These are phyloP conservation scores for Pisolithus thermaeus DNA, from an alignment of 1,284 basidiomycete genomes.

Conservation along the genomic window DNA sequence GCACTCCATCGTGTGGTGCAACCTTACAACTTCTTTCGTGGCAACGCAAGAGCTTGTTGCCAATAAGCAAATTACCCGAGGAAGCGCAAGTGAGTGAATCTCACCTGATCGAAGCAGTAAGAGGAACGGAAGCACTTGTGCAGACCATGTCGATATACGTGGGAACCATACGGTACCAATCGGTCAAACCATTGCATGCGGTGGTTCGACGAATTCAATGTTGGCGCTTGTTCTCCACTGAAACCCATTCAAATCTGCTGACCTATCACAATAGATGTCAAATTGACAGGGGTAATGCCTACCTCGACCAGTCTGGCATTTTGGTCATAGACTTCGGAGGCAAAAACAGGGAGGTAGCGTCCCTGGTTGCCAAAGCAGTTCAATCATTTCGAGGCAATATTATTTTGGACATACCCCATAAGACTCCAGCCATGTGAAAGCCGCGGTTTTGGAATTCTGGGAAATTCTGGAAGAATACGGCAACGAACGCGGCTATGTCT, in stretches of 20 bases:
- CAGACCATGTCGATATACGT: constrained; percentile 49
- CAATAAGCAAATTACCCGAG: constrained; percentile 4
- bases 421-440: constrained; percentile 59
- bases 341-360: constrained; percentile 81
- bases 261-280: constrained; percentile 79
- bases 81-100: not conserved
- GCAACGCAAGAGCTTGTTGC: constrained; percentile 35
- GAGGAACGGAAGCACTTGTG: constrained; percentile 41
- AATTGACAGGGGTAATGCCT: constrained; percentile 69
- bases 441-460: constrained; percentile 48
- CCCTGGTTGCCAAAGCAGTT: constrained; percentile 40
- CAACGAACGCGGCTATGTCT: constrained; percentile 58
- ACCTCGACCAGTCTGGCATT: constrained; percentile 56
- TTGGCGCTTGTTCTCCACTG: not conserved
- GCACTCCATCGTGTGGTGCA: not conserved
- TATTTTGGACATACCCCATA: constrained; percentile 40
- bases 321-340: constrained; percentile 73
- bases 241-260: constrained; percentile 17
- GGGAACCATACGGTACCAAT: constrained; percentile 35
- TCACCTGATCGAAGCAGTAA: constrained; percentile 26
- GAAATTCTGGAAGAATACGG: constrained; percentile 64
- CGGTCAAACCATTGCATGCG: constrained; percentile 53
- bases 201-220: not conserved
- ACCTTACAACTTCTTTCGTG: constrained; percentile 44
- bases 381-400: not conserved